phyloP scores from a whole-genome alignment of 176 grass and related monocot genomes.

The Rhynchospora pubera region DNA sequence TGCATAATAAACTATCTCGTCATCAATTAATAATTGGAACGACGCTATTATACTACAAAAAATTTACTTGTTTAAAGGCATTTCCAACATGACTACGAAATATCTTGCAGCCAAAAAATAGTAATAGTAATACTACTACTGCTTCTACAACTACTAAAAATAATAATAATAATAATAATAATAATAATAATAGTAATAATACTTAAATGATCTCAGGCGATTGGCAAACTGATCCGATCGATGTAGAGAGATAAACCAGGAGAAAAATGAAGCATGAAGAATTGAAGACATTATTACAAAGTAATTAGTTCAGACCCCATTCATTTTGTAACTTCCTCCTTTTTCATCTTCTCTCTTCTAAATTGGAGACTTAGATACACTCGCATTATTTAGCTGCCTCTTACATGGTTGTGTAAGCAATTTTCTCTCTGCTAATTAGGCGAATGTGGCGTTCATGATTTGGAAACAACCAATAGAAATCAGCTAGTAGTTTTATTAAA shows the following conservation, averaged over 20 bases:
- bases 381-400: too few relatives aligned
- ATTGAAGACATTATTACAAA: neutral
- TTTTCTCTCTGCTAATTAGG: too few relatives aligned
- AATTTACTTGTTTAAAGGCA: too few relatives aligned
- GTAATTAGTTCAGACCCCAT: constrained; percentile 15
- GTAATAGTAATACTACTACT: too few relatives aligned
- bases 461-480: neutral
- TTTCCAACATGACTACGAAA: neutral
- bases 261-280: constrained; percentile 8
- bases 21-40: neutral
- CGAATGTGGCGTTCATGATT: neutral
- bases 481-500: neutral
- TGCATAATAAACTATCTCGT: neutral
- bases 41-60: too few relatives aligned
- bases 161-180: too few relatives aligned
- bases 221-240: constrained; percentile 11
- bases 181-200: neutral
- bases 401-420: too few relatives aligned
- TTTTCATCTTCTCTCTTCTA: too few relatives aligned
- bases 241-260: constrained; percentile 5
- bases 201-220: constrained; percentile 5
- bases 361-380: too few relatives aligned
- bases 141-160: too few relatives aligned
- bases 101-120: neutral
- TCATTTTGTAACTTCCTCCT: neutral